phyloP scores from a whole-genome alignment of 208 protist species.

The Leptomonas seymouri region DNA sequence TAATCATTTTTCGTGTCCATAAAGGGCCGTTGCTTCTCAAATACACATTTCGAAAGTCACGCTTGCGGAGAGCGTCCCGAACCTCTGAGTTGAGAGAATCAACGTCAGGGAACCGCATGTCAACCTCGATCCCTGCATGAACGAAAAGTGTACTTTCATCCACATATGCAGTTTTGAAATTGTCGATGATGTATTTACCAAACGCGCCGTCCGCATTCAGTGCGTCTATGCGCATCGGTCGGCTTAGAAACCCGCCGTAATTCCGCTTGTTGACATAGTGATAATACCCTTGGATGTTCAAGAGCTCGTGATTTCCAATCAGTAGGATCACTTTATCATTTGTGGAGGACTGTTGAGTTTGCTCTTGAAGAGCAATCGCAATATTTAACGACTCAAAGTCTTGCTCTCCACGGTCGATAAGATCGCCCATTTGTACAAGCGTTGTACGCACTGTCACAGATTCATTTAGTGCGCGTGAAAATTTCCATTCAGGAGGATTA shows the following conservation, averaged over 20 bases:
- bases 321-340: conserved; percentile 69
- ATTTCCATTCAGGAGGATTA: conserved; percentile 30
- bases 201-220: conserved; percentile 54
- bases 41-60: conserved; percentile 35
- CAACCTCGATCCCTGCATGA: conserved; percentile 63
- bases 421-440: conserved; percentile 82
- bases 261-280: conserved; percentile 65
- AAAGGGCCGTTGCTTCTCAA: conserved; percentile 62
- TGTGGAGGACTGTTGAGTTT: conserved; percentile 15
- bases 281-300: conserved; percentile 76
- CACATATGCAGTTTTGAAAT: conserved; percentile 59
- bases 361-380: conserved; percentile 53
- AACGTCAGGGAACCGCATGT: conserved; percentile 26
- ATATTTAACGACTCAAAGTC: conserved; percentile 55
- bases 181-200: conserved; percentile 64
- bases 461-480: conserved; percentile 8
- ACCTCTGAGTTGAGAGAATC: conserved; percentile 54
- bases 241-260: conserved; percentile 61
- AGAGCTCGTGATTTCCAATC: conserved; percentile 88
- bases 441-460: conserved; percentile 42
- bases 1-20: conserved; percentile 78
- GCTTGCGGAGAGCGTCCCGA: conserved; percentile 35
- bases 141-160: conserved; percentile 64
- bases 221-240: conserved; percentile 41
- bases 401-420: conserved; percentile 79